These are phyloP conservation scores for Mesembryanthemum crystallinum DNA, from an alignment of 148 eudicot genomes.

Conservation along the genomic window DNA sequence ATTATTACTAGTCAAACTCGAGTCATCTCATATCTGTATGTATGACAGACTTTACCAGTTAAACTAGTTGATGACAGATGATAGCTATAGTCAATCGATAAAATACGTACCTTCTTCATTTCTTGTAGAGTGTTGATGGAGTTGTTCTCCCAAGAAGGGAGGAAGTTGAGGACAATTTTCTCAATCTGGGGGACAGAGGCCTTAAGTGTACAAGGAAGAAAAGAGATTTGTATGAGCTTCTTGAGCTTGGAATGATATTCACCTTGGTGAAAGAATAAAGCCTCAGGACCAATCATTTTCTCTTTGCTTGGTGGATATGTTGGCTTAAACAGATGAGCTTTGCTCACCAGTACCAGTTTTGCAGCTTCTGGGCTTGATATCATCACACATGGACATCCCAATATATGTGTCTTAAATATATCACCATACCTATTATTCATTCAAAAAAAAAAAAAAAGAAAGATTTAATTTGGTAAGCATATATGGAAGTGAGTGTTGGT, in stretches of 20 bases:
- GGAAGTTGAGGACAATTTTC: constrained; percentile 47
- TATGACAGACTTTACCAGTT: too few species aligned
- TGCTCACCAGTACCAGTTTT: constrained; percentile 53
- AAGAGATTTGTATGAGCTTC: constrained; percentile 57
- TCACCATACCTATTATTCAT: constrained; percentile 85
- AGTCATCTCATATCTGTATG: too few species aligned
- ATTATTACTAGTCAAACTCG: too few species aligned
- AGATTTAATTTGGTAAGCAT: too few species aligned
- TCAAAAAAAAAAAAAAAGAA: neutral
- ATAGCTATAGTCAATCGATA: too few species aligned
- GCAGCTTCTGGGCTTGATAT: constrained; percentile 88
- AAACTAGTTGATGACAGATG: neutral
- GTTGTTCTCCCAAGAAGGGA: constrained; percentile 51
- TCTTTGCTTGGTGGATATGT: constrained; percentile 84
- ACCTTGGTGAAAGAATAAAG: constrained; percentile 90
- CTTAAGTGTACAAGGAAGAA: constrained; percentile 48
- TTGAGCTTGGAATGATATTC: constrained; percentile 62
- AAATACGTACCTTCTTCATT: constrained; percentile 74
- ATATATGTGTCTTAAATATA: constrained; percentile 75
- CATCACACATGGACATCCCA: constrained; percentile 97
- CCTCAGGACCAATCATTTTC: constrained; percentile 75
- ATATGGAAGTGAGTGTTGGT: too few species aligned
- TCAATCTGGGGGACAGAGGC: constrained; percentile 46
- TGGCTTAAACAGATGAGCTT: constrained; percentile 84
- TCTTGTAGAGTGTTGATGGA: constrained; percentile 62